Base-by-base conservation (phyloP, 768 basidiomycete species). In the Tulasnella sp. region DNA sequence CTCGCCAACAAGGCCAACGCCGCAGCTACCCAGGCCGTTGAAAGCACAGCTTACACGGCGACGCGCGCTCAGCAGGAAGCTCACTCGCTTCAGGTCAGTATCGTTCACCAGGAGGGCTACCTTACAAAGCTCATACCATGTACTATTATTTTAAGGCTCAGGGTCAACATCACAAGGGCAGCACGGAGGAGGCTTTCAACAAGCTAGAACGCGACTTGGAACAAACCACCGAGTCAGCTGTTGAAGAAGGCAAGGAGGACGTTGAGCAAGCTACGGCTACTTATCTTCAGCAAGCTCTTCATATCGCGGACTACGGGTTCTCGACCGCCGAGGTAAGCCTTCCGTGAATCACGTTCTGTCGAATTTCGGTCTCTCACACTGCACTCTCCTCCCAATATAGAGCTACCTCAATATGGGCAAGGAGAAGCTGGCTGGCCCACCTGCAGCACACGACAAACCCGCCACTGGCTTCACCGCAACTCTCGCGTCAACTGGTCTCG, bases 231-330 rank as follows among this genome's bases (percentile, higher is more conserved):
- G 82, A 89, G 67, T 82, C 82, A 0, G 91, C 90, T 25, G 88
- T 87, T n/a, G 83, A 84, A 0, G 85, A 91, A 79, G 90, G 90
- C 3, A 84, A 88, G 78, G 81, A 82, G 7, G 86, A 88, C 76
- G 84, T 91, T 1, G 84, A 86, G 8, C 81, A 83, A 15, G 85
- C 84, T 0, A 86, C 87, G 79, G n/a, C 77, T 6, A 77, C 77
- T n/a, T 90, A 89, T 79, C 81, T 90, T 7, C 86, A 89, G 31
- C 86, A 89, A 78, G 89, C 87, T 0, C 89, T 87, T 81, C 82
- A 80, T 8, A 70, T 88, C 2, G 88, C 87, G 0, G 82, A 82
- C 17, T 83, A 78, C 45, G 86, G 86, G 0, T 76, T 88, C 3
- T 79, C 84, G 7, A 85, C 87, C 34, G 88, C 88, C 19, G 84